Conservation (phyloP, 2,329 filamentous ascomycete species). For the Trichoderma citrinoviride region DNA sequence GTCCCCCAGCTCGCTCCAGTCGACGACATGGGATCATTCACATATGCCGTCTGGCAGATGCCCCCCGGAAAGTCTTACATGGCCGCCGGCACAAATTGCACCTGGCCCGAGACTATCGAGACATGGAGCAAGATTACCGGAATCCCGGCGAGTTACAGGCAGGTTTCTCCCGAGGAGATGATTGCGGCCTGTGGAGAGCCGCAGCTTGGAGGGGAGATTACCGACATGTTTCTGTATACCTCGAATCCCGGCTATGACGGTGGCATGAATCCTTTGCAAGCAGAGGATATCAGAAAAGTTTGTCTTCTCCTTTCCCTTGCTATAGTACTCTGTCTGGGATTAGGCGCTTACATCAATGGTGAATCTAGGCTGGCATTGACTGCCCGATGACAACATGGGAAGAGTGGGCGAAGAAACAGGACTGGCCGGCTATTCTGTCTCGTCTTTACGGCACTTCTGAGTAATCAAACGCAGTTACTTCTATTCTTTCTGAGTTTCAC, state of each 20-base stretch:
- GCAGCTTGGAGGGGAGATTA: conserved; percentile 44
- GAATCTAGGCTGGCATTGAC: conserved; percentile 41
- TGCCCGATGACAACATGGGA: conserved; percentile 43
- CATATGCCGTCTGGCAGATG: conserved; percentile 50
- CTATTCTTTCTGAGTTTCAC: too few relatives aligned
- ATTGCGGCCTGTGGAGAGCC: conserved; percentile 37
- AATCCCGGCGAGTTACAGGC: conserved; percentile 37
- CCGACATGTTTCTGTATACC: conserved; percentile 47
- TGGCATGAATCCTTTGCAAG: conserved; percentile 42
- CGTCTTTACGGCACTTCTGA: neutral
- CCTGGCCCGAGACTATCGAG: conserved; percentile 46
- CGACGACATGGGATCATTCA: conserved; percentile 47
- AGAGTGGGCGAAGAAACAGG: conserved; percentile 37
- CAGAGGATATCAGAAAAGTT: conserved; percentile 45
- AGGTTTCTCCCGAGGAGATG: conserved; percentile 43
- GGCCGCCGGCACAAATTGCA: conserved; percentile 46
- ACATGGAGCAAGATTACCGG: conserved; percentile 42
- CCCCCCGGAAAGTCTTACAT: conserved; percentile 49
- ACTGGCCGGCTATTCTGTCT: conserved; percentile 33
- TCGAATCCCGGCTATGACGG: conserved; percentile 51
- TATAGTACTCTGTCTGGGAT: neutral
- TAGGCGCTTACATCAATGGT: neutral
- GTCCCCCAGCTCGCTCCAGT: conserved; percentile 47
- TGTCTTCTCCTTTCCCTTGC: conserved; percentile 26
- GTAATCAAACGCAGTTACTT: neutral